phyloP scores from a whole-genome alignment of 2,329 filamentous ascomycete genomes.

The Aspergillus niger region DNA sequence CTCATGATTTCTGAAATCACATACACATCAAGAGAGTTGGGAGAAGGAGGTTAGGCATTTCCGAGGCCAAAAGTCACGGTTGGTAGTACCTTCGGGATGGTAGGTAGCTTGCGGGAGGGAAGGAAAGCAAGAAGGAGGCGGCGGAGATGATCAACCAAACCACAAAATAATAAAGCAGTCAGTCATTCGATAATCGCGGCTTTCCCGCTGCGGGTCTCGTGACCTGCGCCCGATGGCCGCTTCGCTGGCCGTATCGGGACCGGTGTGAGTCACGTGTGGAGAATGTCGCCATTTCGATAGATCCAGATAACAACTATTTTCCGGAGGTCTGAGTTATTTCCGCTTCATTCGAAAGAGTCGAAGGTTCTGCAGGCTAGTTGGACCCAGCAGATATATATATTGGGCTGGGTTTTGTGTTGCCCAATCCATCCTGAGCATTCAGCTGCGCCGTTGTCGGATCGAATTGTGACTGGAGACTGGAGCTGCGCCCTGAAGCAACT shows the following conservation, averaged over 20 bases:
- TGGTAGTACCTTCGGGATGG: constrained; percentile 8
- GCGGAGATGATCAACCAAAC: constrained; percentile 1
- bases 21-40: constrained; percentile 32
- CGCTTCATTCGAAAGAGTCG: neutral
- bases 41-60: constrained; percentile 22
- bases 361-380: neutral
- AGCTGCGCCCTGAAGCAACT: neutral
- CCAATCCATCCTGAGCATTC: neutral
- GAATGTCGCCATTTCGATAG: constrained; percentile 6
- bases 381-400: neutral
- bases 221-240: constrained; percentile 38
- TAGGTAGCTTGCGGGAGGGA: constrained; percentile 6
- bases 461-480: neutral
- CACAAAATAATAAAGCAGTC: neutral
- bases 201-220: constrained; percentile 25
- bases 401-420: neutral
- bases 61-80: constrained; percentile 22
- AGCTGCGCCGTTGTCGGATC: constrained; percentile 7
- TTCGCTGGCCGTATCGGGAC: constrained; percentile 27
- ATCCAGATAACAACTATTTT: neutral
- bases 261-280: constrained; percentile 35
- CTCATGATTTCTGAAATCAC: constrained; percentile 58
- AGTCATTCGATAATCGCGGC: constrained; percentile 6
- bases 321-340: neutral
- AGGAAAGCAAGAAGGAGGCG: neutral